Evolutionary conservation across 345 rosid genomes (phyloP).

Genomic region (Cardiospermum halicacabum): DNA sequence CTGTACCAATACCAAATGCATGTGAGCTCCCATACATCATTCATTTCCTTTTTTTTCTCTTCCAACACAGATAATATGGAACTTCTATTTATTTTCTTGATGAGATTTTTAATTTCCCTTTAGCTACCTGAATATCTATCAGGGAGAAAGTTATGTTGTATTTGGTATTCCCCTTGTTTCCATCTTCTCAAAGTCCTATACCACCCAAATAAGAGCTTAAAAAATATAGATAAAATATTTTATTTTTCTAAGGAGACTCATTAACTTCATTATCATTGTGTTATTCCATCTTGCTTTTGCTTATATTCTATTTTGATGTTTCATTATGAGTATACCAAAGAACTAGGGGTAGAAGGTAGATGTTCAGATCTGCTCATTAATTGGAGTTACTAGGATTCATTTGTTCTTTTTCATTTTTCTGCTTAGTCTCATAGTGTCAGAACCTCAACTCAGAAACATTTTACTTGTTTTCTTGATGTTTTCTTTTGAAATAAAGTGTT

Average conservation of each 20-base stretch:
- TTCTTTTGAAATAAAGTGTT: background rate
- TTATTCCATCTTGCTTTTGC: background rate
- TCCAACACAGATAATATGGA: background rate
- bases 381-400: background rate
- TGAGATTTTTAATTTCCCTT: background rate
- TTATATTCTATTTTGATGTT: too few relatives aligned
- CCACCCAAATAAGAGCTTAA: background rate
- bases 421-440: background rate
- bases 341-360: background rate
- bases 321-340: background rate
- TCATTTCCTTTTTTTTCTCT: background rate
- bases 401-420: background rate
- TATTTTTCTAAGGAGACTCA: background rate
- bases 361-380: background rate
- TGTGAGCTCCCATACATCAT: conserved; percentile 30
- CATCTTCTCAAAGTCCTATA: background rate
- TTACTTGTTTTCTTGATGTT: background rate
- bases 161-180: background rate
- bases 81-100: background rate
- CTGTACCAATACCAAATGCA: conserved; percentile 23
- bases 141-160: background rate
- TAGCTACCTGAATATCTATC: background rate
- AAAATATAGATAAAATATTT: background rate
- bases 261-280: background rate
- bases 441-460: background rate